Base-by-base conservation (phyloP, 768 basidiomycete genomes). In the Kwoniella dendrophila region DNA sequence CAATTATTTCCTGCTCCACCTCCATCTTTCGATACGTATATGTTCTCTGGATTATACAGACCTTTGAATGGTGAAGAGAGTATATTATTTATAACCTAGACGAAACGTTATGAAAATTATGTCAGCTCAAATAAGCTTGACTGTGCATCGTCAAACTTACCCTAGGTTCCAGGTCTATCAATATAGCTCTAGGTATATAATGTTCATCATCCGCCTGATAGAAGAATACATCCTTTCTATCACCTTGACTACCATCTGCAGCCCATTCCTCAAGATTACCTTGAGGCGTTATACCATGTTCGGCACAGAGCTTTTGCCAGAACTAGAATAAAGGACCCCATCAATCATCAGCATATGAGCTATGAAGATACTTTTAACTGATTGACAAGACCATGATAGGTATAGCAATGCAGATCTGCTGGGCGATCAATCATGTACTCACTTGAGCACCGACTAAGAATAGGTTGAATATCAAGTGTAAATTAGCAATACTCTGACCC, bases 201-300 rank as follows among this genome's bases (percentile, higher is more conserved):
- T 96, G 94, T 78, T 98, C 96, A 74, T 99, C 96, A 78, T 99
- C 96, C n/a, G 96, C 96, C 79, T 98, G 95, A 78, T 99, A 98
- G 82, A 99, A 99, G 81, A 99, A 99, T 27, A 96, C 95, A 81
- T 99, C 96, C 76, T 98, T 99, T 70, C 96, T 84, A 80, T 99
- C 96, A 7, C 73, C 73, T 43, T 71, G 70, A 8, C 91, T 91
- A 20, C 90, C 90, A 71, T 94, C 92, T 1, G 88, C 90, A 5
- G 94, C 93, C 90, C 92, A 95, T 65, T 98, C 94, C 78, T 98
- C 94, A 48, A 98, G 86, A 61, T 92, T 91, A 29, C 96, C 96
- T 70, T 94, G 90, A 60, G 89, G 88, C 78, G 86, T 93, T 82
- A 99, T 98, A 18, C 96, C 96, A 79, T 99, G 96, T 81, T 99